Evolutionary conservation across 2,329 filamentous ascomycete species (phyloP), one percentile per base, ranked within the genome.

Genomic region (Epichloe sibirici): DNA sequence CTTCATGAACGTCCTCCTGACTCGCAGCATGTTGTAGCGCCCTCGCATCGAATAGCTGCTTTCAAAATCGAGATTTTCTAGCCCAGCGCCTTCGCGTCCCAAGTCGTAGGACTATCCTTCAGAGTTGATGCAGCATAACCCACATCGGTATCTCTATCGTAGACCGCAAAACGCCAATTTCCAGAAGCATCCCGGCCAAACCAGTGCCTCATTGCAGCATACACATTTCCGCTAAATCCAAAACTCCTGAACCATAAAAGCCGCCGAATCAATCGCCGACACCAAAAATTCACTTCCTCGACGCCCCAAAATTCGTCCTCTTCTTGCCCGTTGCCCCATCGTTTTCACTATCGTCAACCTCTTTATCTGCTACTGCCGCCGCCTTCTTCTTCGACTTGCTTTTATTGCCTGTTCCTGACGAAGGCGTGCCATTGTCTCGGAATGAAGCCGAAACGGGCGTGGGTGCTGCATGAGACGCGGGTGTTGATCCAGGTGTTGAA

Each of bases 301-400:
- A 69, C 0, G 76, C 74, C 15, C 78, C 78, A 62, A 82, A 81
- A 59, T 77, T 77, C 3, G 78, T 81, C 56, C 79, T 70, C 51
- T 78, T 75, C 65, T 81, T 82, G 43, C 65, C 65, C 47, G 69
- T 64, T 53, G 76, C 74, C 48, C 71, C 69, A 52, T 83, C 79
- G 23, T 74, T 77, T 66, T 83, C 81, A 65, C 79, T 83, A 53
- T 83, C 81, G 28, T 78, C 71, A 34, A 69, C 70, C 58, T 71
- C 54, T 38, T 56, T 49, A 9, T 59, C 71, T 5, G 39, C 53
- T 15, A 46, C 35, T 1, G 37, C 43, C 11, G 50, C 40, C 7
- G 45, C 31, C 61, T 76, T 78, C 63, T 76, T 76, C 63, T 76
- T 76, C 57, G 76, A 74, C 65, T 79, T 82, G 58, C 62, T 69